These are phyloP conservation scores for Cladosporium phlei DNA, from an alignment of 2,329 filamentous ascomycete species.

Conservation along the genomic window DNA sequence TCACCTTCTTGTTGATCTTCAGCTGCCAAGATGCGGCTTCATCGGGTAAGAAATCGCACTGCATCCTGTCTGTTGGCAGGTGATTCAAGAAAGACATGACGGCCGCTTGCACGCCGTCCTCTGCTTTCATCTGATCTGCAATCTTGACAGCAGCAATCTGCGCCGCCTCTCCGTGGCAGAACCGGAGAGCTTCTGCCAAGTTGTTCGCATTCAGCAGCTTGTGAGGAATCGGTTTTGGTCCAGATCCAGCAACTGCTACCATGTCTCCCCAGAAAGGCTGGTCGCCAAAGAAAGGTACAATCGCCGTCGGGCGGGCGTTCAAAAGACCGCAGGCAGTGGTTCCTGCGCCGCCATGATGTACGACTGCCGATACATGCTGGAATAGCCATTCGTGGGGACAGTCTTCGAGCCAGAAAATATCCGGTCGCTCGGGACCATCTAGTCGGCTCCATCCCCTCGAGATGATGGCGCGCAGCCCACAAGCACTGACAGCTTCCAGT, in stretches of 20 bases:
- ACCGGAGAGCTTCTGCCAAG: slow-evolving; percentile 40
- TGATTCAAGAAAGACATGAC: slow-evolving; percentile 62
- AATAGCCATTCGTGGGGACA: slow-evolving; percentile 56
- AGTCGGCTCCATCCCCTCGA: slow-evolving; percentile 49
- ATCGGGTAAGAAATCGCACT: slow-evolving; percentile 7
- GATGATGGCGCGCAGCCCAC: slow-evolving; percentile 47
- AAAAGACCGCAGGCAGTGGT: slow-evolving; percentile 51
- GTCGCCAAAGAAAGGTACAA: slow-evolving; percentile 55
- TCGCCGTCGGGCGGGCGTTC: slow-evolving; percentile 46
- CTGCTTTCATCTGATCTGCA: slow-evolving; percentile 58
- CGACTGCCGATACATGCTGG: slow-evolving; percentile 47
- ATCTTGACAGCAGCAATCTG: slow-evolving; percentile 54
- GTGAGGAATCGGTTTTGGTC: slow-evolving; percentile 74
- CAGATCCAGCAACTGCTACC: slow-evolving; percentile 44
- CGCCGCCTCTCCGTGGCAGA: slow-evolving; percentile 55
- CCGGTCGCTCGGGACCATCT: slow-evolving; percentile 26
- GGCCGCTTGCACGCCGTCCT: slow-evolving; percentile 65
- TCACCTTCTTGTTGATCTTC: slow-evolving; percentile 2
- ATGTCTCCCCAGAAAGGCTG: slow-evolving; percentile 49
- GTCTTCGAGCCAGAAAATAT: slow-evolving; percentile 47
- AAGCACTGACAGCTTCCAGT: slow-evolving; percentile 58
- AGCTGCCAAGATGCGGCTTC: slow-evolving; percentile 8
- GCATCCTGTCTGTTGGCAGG: slow-evolving; percentile 35
- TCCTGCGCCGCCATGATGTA: slow-evolving; percentile 56
- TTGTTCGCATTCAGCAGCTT: slow-evolving; percentile 52